phyloP scores from a whole-genome alignment of 768 basidiomycete species.

The Butyriboletus loyo region DNA sequence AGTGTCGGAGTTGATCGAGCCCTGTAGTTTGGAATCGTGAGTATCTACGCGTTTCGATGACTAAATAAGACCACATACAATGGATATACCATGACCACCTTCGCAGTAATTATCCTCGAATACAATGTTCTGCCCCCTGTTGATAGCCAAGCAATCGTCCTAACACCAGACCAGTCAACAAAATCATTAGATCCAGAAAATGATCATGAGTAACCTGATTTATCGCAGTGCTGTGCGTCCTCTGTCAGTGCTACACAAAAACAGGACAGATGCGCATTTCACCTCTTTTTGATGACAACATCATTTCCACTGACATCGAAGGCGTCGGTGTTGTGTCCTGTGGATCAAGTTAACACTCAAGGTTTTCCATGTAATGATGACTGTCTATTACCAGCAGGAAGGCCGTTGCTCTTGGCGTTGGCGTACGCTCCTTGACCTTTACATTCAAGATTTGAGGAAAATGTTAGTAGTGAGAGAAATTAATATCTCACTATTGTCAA shows the following conservation, averaged over 20 bases:
- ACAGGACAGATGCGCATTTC: neutral
- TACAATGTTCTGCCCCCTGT: slow-evolving; percentile 40
- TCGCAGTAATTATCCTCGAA: slow-evolving; percentile 53
- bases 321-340: slow-evolving; percentile 50
- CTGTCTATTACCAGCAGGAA: slow-evolving; percentile 40
- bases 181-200: neutral
- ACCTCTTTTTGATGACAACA: slow-evolving; percentile 34
- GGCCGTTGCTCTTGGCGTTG: slow-evolving; percentile 48
- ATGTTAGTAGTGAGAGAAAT: neutral
- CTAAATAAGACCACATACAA: slow-evolving; percentile 27
- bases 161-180: slow-evolving; percentile 3
- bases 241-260: neutral
- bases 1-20: slow-evolving; percentile 48
- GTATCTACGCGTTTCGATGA: neutral
- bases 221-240: slow-evolving; percentile 14
- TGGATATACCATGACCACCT: slow-evolving; percentile 63
- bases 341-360: neutral
- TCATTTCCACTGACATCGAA: slow-evolving; percentile 42
- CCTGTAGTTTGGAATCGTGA: slow-evolving; percentile 33
- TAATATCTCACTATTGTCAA: slow-evolving; percentile 54
- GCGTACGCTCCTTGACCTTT: slow-evolving; percentile 51
- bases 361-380: neutral
- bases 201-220: slow-evolving; percentile 23
- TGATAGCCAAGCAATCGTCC: slow-evolving; percentile 66
- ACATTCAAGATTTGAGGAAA: neutral